A percentile compares a stretch with the other conserved stretches of the same genome.
Conservation (phyloP, 805 yeast genomes). For the Wickerhamiella galacta region DNA sequence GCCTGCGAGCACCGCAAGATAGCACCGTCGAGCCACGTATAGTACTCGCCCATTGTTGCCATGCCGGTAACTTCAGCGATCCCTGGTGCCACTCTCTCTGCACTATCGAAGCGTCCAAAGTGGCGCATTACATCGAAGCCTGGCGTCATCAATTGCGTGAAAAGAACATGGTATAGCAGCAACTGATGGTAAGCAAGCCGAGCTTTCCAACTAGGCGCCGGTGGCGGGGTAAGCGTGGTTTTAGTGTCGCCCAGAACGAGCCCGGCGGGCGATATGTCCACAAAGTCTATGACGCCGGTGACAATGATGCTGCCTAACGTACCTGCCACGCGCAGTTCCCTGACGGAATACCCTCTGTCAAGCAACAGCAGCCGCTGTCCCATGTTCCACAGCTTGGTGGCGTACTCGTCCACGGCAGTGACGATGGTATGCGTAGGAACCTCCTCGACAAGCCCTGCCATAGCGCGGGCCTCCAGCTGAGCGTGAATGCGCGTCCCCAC, state of each 20-base stretch:
- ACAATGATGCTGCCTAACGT: slow-evolving; percentile 8
- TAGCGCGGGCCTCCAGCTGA: slow-evolving; percentile 7
- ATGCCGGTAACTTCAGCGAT: too few relatives aligned
- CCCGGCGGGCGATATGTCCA: slow-evolving; percentile 5
- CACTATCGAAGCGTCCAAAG: too few relatives aligned
- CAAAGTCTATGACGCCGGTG: slow-evolving; percentile 18
- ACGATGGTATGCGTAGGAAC: slow-evolving; percentile 2
- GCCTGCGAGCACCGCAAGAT: too few relatives aligned
- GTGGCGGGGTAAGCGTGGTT: slow-evolving; percentile 7
- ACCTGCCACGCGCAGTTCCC: slow-evolving; percentile 21
- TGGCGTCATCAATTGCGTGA: slow-evolving; percentile 6
- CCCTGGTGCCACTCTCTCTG: too few relatives aligned
- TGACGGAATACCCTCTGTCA: slow-evolving; percentile 3
- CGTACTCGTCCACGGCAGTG: slow-evolving; percentile 9
- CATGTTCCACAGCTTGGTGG: slow-evolving; percentile 10
- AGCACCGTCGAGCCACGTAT: too few relatives aligned
- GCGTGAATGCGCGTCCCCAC: slow-evolving; percentile 13
- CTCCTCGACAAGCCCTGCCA: slow-evolving; percentile 1
- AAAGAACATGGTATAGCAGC: slow-evolving; percentile 15
- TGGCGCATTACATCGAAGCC: background rate
- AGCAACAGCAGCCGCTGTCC: slow-evolving; percentile 5
- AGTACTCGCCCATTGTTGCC: too few relatives aligned
- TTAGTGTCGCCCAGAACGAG: slow-evolving; percentile 18
- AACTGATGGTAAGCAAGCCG: slow-evolving; percentile 22
- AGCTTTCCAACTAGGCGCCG: slow-evolving; percentile 8